Evolutionary conservation across 2,329 filamentous ascomycete genomes (phyloP).

Genomic region (Stagonosporopsis rhizophila): DNA sequence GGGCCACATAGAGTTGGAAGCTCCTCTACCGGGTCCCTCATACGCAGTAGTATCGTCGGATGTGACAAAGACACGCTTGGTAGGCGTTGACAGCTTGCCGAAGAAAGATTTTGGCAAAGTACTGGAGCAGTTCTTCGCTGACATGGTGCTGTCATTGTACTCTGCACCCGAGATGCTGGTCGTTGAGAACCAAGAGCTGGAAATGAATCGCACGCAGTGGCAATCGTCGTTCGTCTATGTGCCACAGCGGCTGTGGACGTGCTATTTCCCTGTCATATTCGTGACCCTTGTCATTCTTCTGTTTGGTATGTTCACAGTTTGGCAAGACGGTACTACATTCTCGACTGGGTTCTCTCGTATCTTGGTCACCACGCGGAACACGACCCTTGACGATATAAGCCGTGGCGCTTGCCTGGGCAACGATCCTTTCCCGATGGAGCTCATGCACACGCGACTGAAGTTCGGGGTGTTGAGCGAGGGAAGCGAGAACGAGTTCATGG

Average conservation of each 20-base stretch:
- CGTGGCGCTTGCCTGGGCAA: constrained; percentile 51
- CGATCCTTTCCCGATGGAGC: constrained; percentile 49
- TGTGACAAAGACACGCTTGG: constrained; percentile 54
- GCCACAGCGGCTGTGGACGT: constrained; percentile 41
- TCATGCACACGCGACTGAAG: constrained; percentile 46
- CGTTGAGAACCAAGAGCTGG: constrained; percentile 20
- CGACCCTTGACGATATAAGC: constrained; percentile 48
- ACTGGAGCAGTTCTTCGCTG: constrained; percentile 42
- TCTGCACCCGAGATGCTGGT: constrained; percentile 44
- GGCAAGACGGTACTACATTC: constrained; percentile 46
- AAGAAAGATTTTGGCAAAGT: constrained; percentile 30
- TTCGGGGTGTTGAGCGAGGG: constrained; percentile 48
- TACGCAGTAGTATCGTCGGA: constrained; percentile 40
- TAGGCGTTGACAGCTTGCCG: constrained; percentile 44
- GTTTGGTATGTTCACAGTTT: constrained; percentile 39
- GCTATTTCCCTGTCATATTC: constrained; percentile 44
- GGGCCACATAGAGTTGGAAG: constrained; percentile 40
- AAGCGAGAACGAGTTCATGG: constrained; percentile 32
- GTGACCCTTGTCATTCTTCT: constrained; percentile 37
- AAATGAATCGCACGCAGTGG: constrained; percentile 33
- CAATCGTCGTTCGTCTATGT: constrained; percentile 44
- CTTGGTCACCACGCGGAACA: constrained; percentile 46
- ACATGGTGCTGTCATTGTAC: constrained; percentile 46
- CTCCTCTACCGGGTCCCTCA: constrained; percentile 36
- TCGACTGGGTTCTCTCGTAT: constrained; percentile 46